Evolutionary conservation across 192 early-diverging fungal genomes (phyloP).

Genomic region (Martensiomyces pterosporus): DNA sequence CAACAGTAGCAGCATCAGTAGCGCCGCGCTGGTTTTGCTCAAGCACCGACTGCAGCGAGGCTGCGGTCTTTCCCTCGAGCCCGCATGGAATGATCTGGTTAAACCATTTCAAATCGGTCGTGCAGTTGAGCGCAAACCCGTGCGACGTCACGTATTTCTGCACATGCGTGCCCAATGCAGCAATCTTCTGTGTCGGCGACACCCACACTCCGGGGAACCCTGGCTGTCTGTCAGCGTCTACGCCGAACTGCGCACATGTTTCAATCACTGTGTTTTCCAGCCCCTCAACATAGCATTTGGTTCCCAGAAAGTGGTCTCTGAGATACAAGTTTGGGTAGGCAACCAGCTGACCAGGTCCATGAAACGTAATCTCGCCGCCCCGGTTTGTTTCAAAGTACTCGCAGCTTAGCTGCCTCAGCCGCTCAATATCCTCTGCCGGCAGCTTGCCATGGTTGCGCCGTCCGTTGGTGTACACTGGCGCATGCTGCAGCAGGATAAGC

Average conservation of each 20-base stretch:
- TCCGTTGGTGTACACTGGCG: conserved; percentile 89
- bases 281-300: conserved; percentile 71
- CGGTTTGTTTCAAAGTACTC: conserved; percentile 64
- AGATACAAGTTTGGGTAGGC: conserved; percentile 90
- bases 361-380: conserved; percentile 94
- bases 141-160: conserved; percentile 84
- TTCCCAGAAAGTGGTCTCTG: conserved; percentile 61
- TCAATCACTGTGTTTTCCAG: conserved; percentile 77
- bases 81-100: conserved; percentile 89
- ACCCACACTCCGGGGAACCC: conserved; percentile 94
- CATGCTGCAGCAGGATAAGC: conserved; percentile 75
- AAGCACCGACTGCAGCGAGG: conserved; percentile 56
- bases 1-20: background rate
- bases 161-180: conserved; percentile 90
- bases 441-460: conserved; percentile 67
- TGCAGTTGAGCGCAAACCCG: conserved; percentile 93
- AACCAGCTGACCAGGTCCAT: conserved; percentile 96
- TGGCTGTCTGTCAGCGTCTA: conserved; percentile 57
- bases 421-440: conserved; percentile 45
- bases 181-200: conserved; percentile 76
- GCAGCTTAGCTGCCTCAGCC: conserved; percentile 61
- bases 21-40: too few species aligned
- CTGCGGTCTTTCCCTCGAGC: conserved; percentile 69
- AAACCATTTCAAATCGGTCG: conserved; percentile 85
- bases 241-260: conserved; percentile 60